Conservation (phyloP, 805 yeast species). For the Diddensiella caesifluorescens region DNA sequence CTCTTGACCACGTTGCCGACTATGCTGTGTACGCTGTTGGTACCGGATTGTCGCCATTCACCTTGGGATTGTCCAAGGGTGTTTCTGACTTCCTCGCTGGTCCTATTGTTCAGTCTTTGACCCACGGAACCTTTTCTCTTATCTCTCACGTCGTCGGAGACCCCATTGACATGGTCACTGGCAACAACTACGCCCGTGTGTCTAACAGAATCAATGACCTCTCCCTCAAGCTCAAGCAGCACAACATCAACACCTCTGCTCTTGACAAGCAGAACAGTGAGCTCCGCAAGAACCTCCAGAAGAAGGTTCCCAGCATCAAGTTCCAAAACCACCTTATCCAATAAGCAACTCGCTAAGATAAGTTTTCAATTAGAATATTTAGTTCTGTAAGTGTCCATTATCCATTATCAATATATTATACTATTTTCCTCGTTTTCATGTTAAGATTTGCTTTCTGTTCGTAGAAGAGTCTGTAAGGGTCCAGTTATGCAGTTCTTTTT, state of each 20-base stretch:
- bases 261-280: slow-evolving; percentile 6
- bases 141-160: slow-evolving; percentile 12
- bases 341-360: no score
- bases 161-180: slow-evolving; percentile 10
- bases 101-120: slow-evolving; percentile 13
- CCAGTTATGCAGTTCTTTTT: no score
- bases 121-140: slow-evolving; percentile 15
- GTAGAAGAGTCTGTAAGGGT: no score
- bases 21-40: slow-evolving; percentile 9
- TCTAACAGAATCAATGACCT: slow-evolving; percentile 7
- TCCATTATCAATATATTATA: no score
- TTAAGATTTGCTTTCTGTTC: no score
- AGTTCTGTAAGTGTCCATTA: no score
- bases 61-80: slow-evolving; percentile 12
- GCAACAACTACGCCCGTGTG: not conserved
- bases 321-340: no score
- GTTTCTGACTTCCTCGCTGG: slow-evolving; percentile 12
- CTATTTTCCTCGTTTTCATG: no score
- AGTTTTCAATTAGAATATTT: no score
- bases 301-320: not conserved
- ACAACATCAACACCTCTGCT: slow-evolving; percentile 4
- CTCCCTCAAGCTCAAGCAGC: slow-evolving; percentile 3
- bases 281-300: not conserved
- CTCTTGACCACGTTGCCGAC: slow-evolving; percentile 13
- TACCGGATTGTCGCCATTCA: slow-evolving; percentile 8